Percentiles rank a stretch among this genome's conserved stretches.
Evolutionary conservation across 108 stramenopile species (phyloP).

Genomic region (Asterionellopsis glacialis): DNA sequence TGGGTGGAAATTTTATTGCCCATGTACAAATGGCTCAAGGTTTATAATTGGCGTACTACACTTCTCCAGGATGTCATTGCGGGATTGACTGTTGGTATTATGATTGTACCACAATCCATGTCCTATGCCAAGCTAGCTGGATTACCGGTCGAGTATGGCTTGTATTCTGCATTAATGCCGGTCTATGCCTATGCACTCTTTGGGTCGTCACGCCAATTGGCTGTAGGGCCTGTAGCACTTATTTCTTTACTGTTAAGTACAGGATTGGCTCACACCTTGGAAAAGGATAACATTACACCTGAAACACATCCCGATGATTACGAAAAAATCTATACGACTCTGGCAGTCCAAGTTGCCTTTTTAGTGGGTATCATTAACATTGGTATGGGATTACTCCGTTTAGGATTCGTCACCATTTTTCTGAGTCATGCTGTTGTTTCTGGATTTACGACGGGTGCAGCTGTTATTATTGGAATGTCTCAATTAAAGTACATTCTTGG

Average conservation of each 20-base stretch:
- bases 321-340: slow-evolving; percentile 19
- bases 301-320: slow-evolving; percentile 16
- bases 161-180: slow-evolving; percentile 80
- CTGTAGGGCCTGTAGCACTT: slow-evolving; percentile 83
- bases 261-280: slow-evolving; percentile 25
- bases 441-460: slow-evolving; percentile 84
- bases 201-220: slow-evolving; percentile 74
- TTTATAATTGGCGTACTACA: slow-evolving; percentile 15
- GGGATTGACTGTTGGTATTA: slow-evolving; percentile 74
- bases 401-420: slow-evolving; percentile 75
- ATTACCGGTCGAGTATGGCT: slow-evolving; percentile 79
- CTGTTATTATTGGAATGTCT: slow-evolving; percentile 79
- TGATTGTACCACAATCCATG: slow-evolving; percentile 88
- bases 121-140: slow-evolving; percentile 85
- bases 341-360: slow-evolving; percentile 49
- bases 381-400: slow-evolving; percentile 39
- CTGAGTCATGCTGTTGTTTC: slow-evolving; percentile 79
- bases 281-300: slow-evolving; percentile 14
- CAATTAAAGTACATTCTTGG: slow-evolving; percentile 86
- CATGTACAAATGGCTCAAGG: slow-evolving; percentile 18
- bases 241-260: slow-evolving; percentile 48
- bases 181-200: slow-evolving; percentile 72
- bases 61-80: slow-evolving; percentile 41
- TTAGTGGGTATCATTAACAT: slow-evolving; percentile 50
- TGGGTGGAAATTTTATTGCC: slow-evolving; percentile 18